Evolutionary conservation across 768 basidiomycete species (phyloP).

Genomic region (Rhodosporidiobolus odoratus): DNA sequence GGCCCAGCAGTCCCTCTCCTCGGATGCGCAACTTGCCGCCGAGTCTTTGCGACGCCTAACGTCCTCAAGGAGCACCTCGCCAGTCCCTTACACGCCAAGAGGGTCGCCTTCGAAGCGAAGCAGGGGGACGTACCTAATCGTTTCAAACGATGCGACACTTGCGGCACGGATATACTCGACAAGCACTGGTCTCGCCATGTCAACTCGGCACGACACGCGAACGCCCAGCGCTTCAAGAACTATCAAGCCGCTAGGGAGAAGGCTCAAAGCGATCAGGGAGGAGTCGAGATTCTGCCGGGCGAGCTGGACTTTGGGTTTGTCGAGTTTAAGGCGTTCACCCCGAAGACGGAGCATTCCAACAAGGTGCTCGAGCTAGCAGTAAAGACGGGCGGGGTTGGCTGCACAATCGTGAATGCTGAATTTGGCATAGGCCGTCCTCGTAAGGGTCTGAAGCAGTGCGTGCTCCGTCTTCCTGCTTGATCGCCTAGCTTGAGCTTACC

Average conservation of each 20-base stretch:
- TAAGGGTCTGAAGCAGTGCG: slow-evolving; percentile 1
- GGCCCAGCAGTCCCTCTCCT: not conserved
- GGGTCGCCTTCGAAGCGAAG: not conserved
- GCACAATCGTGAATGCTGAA: not conserved
- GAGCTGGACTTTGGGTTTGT: slow-evolving; percentile 11
- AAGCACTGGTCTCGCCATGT: not conserved
- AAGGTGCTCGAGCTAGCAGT: not conserved
- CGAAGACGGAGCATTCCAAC: not conserved
- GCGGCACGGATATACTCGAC: not conserved
- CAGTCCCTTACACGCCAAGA: not conserved
- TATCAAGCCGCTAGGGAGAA: not conserved
- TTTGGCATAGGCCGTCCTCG: not conserved
- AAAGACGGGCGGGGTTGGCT: not conserved
- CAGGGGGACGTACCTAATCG: not conserved
- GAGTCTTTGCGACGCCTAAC: not conserved
- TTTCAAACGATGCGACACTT: not conserved
- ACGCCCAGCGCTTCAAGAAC: not conserved
- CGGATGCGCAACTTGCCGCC: not conserved
- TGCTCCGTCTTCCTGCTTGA: not conserved
- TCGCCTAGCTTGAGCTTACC: not conserved
- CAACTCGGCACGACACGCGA: not conserved
- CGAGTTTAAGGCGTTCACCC: slow-evolving; percentile 3
- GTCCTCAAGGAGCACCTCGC: not conserved
- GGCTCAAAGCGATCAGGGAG: not conserved
- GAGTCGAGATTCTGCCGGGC: not conserved